Evolutionary conservation across 2,329 filamentous ascomycete genomes (phyloP).

Genomic region (Hymenoscyphus salicellus): DNA sequence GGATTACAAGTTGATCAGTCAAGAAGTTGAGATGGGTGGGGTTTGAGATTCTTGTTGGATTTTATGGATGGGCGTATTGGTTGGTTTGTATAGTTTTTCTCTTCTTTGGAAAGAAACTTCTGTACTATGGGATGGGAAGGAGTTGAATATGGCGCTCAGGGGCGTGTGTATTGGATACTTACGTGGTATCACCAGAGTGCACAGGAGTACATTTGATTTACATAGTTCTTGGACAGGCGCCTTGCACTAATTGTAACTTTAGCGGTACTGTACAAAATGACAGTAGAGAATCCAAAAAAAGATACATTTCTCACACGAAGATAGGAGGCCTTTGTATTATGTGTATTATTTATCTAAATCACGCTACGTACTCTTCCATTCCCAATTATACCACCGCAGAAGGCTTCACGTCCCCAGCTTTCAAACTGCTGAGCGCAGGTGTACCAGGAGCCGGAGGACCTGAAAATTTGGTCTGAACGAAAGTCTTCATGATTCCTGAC

Average conservation of each 20-base stretch:
- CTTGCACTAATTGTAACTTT: background rate
- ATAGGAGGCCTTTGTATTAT: too few species aligned
- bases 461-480: constrained; percentile 57
- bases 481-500: constrained; percentile 79
- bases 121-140: background rate
- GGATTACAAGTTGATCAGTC: constrained; percentile 38
- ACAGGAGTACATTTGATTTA: background rate
- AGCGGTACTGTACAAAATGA: background rate
- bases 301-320: background rate
- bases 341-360: background rate
- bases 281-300: background rate
- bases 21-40: constrained; percentile 35
- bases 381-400: constrained; percentile 11
- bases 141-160: background rate
- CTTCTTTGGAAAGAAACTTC: background rate
- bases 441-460: constrained; percentile 48
- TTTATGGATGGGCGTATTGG: background rate
- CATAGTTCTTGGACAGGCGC: background rate
- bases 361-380: background rate
- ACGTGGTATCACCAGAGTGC: background rate
- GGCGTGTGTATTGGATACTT: background rate
- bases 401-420: constrained; percentile 21
- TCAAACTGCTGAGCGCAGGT: constrained; percentile 47
- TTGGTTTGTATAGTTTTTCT: background rate
- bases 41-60: constrained; percentile 14